Percentiles rank a stretch among this genome's conserved stretches.
Evolutionary conservation across 2,329 filamentous ascomycete species (phyloP).

Genomic region (Colletotrichum sp.): DNA sequence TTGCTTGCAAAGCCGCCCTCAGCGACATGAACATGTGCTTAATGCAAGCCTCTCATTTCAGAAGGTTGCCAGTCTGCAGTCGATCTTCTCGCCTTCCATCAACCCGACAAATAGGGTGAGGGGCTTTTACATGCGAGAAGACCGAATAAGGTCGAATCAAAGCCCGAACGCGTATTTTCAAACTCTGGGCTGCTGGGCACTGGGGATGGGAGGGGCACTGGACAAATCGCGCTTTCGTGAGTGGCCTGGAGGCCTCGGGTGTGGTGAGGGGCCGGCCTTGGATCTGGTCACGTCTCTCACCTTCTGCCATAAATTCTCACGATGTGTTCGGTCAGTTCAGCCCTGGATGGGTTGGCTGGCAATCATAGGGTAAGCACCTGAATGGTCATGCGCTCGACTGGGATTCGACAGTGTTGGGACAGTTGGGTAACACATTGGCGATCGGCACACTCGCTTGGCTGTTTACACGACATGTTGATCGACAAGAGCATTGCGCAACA

Average conservation of each 20-base stretch:
- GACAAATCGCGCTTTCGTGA: neutral
- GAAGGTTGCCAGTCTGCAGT: neutral
- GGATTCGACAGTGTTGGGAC: neutral
- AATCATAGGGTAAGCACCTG: neutral
- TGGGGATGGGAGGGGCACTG: neutral
- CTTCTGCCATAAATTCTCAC: neutral
- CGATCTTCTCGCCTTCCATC: neutral
- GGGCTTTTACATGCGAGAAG: neutral
- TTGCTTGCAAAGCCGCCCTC: neutral
- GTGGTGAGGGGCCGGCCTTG: neutral
- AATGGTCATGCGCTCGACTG: neutral
- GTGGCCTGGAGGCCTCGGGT: neutral
- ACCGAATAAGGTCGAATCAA: neutral
- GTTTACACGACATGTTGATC: neutral
- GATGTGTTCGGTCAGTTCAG: neutral
- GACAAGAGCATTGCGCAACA: neutral
- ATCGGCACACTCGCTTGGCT: neutral
- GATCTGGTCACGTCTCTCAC: neutral
- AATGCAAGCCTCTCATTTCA: neutral
- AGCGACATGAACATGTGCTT: constrained; percentile 3
- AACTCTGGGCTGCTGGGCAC: constrained; percentile 3
- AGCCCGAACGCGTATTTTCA: neutral
- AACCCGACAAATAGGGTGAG: neutral
- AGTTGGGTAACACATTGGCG: neutral
- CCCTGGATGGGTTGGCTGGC: neutral